Conservation (phyloP, 1,284 basidiomycete genomes). For the Boletellus deceptivus region DNA sequence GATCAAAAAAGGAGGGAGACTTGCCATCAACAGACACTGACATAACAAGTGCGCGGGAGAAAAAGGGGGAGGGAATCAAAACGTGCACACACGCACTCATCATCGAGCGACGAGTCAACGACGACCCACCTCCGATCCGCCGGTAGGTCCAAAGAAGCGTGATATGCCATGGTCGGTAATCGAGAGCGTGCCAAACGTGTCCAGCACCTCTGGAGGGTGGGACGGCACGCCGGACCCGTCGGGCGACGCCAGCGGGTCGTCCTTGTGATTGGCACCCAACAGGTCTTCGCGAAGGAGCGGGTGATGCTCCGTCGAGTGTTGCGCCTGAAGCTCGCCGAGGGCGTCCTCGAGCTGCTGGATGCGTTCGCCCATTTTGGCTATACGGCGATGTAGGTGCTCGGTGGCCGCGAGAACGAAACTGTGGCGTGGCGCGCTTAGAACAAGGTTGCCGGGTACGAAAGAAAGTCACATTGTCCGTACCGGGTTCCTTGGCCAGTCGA, state of each 20-base stretch:
- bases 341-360: conserved; percentile 69
- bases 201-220: conserved; percentile 42
- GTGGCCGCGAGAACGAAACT: conserved; percentile 73
- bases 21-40: conserved; percentile 34
- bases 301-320: conserved; percentile 54
- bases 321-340: conserved; percentile 48
- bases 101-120: neutral
- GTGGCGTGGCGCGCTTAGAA: conserved; percentile 6
- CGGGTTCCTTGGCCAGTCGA: conserved; percentile 65
- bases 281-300: conserved; percentile 63
- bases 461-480: conserved; percentile 28
- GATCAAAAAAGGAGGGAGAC: conserved; percentile 10
- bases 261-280: conserved; percentile 38
- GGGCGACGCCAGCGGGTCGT: conserved; percentile 21
- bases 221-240: conserved; percentile 24
- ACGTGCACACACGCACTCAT: neutral
- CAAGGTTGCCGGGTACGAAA: neutral
- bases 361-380: conserved; percentile 56
- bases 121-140: conserved; percentile 55
- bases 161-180: conserved; percentile 60
- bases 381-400: conserved; percentile 67
- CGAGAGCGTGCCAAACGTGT: conserved; percentile 60
- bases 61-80: neutral
- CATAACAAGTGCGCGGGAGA: conserved; percentile 3
- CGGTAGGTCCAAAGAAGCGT: conserved; percentile 63